Evolutionary conservation across 192 early-diverging fungal species (phyloP).

Genomic region (Chytriomyces sp.): DNA sequence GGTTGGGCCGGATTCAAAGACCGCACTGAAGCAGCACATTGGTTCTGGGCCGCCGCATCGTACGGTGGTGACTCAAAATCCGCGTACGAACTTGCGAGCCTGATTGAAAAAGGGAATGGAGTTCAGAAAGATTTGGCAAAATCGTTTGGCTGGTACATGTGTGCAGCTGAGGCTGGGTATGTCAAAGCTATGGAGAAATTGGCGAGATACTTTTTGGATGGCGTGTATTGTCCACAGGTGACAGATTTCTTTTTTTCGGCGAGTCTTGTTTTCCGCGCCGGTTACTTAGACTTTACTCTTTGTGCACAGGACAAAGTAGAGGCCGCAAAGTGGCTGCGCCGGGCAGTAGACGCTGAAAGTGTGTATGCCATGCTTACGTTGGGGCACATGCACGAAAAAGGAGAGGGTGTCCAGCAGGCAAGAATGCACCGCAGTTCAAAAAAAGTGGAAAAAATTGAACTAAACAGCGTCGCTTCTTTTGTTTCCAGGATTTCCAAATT

Average conservation of each 20-base stretch:
- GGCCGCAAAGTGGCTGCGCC: slow-evolving; percentile 29
- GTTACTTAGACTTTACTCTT: not conserved
- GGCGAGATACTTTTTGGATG: slow-evolving; percentile 25
- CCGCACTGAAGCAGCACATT: slow-evolving; percentile 27
- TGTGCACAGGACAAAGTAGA: slow-evolving; percentile 24
- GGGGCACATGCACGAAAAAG: slow-evolving; percentile 1
- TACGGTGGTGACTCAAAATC: slow-evolving; percentile 16
- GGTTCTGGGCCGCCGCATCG: slow-evolving; percentile 34
- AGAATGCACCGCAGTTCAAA: not conserved
- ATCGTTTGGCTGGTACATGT: slow-evolving; percentile 37
- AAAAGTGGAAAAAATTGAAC: not conserved
- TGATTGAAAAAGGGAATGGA: slow-evolving; percentile 33
- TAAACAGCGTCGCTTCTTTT: not conserved
- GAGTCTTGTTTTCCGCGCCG: too few relatives aligned
- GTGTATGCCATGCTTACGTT: slow-evolving; percentile 1
- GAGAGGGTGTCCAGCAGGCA: not conserved
- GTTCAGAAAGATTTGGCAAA: slow-evolving; percentile 10
- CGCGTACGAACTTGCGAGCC: slow-evolving; percentile 22
- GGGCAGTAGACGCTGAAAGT: slow-evolving; percentile 27
- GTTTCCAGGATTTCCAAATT: slow-evolving; percentile 9
- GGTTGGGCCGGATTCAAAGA: slow-evolving; percentile 21
- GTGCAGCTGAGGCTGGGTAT: slow-evolving; percentile 36
- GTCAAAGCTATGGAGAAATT: slow-evolving; percentile 30
- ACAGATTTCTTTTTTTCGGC: not conserved
- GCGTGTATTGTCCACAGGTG: slow-evolving; percentile 17